Evolutionary conservation across 2,329 filamentous ascomycete species (phyloP).

Genomic region (Colletotrichum noveboracense): DNA sequence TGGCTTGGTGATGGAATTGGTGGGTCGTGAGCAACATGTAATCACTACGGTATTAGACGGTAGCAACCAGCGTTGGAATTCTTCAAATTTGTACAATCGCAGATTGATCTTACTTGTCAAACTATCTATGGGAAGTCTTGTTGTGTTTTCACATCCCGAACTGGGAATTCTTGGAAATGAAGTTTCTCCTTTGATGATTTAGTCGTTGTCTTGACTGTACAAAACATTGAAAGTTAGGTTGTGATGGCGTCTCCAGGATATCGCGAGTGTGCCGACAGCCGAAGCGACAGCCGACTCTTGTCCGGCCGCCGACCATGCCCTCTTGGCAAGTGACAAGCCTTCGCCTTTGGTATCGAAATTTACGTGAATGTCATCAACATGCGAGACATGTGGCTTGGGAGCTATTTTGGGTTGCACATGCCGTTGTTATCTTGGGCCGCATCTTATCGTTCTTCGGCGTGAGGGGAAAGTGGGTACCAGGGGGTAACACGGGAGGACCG

Average conservation of each 20-base stretch:
- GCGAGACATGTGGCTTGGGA: not conserved
- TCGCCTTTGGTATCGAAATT: not conserved
- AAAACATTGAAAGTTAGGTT: not conserved
- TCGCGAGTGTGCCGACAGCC: not conserved
- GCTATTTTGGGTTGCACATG: not conserved
- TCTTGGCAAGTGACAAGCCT: not conserved
- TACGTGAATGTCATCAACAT: not conserved
- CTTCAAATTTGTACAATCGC: not conserved
- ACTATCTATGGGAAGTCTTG: not conserved
- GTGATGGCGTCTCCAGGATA: not conserved
- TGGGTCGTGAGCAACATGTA: not conserved
- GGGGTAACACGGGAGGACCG: not conserved
- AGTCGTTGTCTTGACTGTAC: not conserved
- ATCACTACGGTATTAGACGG: not conserved
- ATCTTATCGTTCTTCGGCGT: not conserved
- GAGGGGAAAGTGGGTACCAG: constrained; percentile 13
- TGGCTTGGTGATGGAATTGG: constrained; percentile 19
- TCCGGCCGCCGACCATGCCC: not conserved
- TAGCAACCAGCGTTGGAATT: not conserved
- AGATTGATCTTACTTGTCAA: not conserved
- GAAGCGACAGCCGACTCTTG: not conserved
- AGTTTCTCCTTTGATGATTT: not conserved
- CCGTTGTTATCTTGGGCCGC: not conserved
- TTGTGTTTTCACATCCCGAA: not conserved
- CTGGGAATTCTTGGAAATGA: not conserved